These are phyloP conservation scores for Yarrowia osloensis DNA, from an alignment of 805 yeast genomes.

Conservation along the genomic window DNA sequence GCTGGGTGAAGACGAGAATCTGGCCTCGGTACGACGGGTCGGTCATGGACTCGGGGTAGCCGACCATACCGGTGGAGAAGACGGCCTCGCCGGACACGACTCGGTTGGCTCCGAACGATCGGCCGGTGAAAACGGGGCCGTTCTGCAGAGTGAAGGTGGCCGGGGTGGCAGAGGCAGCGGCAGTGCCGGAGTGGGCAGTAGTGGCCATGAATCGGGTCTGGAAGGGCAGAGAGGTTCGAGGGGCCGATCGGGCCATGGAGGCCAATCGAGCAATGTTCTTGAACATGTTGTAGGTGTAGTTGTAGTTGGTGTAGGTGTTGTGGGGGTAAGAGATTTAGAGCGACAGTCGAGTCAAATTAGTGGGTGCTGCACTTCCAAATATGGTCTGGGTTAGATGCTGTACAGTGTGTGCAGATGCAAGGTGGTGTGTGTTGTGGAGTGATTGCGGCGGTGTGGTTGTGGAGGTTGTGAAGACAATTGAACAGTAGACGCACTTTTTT, in stretches of 20 bases:
- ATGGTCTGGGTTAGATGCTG: conserved; percentile 21
- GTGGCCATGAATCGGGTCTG: conserved; percentile 15
- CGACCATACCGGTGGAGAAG: conserved; percentile 95
- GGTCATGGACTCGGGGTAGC: conserved; percentile 98
- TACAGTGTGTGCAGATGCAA: no score
- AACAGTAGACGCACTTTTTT: neutral
- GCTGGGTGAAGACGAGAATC: conserved; percentile 94
- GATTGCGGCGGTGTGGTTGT: neutral
- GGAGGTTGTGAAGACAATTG: no score
- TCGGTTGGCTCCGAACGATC: conserved; percentile 92
- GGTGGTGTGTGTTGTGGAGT: neutral
- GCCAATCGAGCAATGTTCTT: conserved; percentile 27
- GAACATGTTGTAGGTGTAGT: conserved; percentile 3
- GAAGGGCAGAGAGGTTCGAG: neutral
- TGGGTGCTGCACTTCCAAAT: conserved; percentile 32
- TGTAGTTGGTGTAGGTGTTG: neutral
- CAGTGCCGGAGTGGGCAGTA: neutral
- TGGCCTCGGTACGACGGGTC: conserved; percentile 98
- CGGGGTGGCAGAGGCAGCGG: conserved; percentile 47
- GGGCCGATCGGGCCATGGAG: conserved; percentile 29
- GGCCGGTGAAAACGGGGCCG: conserved; percentile 91
- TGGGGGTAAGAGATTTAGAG: neutral
- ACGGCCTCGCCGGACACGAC: conserved; percentile 97
- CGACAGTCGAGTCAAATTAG: conserved; percentile 1
- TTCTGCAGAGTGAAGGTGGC: conserved; percentile 89